phyloP scores from a whole-genome alignment of 2,329 filamentous ascomycete genomes.

The Aspergillus sp. region DNA sequence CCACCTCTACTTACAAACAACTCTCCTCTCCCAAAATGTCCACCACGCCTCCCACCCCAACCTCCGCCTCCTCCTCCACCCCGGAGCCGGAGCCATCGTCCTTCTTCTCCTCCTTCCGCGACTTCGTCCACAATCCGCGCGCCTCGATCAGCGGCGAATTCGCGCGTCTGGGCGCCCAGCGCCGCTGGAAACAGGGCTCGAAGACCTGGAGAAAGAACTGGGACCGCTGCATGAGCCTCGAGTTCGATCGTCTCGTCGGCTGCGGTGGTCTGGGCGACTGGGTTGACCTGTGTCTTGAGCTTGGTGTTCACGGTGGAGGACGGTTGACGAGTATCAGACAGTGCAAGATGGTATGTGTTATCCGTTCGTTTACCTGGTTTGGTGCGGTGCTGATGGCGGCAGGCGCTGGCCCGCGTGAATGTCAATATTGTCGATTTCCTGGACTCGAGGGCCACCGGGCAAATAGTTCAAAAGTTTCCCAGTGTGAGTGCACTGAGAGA shows the following conservation, averaged over 20 bases:
- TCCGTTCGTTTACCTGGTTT: neutral
- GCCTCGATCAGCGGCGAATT: conserved; percentile 14
- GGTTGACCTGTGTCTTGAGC: conserved; percentile 16
- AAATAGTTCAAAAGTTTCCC: conserved; percentile 7
- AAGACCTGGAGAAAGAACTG: conserved; percentile 14
- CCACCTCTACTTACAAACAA: no score
- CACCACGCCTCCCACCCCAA: no score
- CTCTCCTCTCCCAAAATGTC: no score
- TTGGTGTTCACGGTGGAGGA: conserved; percentile 8
- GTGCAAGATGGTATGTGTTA: conserved; percentile 17
- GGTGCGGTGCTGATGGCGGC: neutral
- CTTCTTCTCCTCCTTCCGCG: conserved; percentile 10
- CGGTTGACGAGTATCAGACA: conserved; percentile 13
- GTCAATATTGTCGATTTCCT: conserved; percentile 24
- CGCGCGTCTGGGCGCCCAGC: conserved; percentile 7
- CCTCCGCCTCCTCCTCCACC: no score
- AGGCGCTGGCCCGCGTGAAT: conserved; percentile 15
- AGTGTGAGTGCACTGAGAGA: conserved; percentile 6
- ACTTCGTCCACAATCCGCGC: conserved; percentile 7
- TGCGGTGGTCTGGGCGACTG: conserved; percentile 10
- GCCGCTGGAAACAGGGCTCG: conserved; percentile 13
- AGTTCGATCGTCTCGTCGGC: conserved; percentile 14
- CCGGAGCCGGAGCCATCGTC: no score
- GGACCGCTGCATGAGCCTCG: conserved; percentile 10
- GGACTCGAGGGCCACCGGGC: conserved; percentile 11